Evolutionary conservation across 495 filamentous ascomycete species (phyloP), one percentile per base, ranked within the genome.

Genomic region (Penicillium parvum): DNA sequence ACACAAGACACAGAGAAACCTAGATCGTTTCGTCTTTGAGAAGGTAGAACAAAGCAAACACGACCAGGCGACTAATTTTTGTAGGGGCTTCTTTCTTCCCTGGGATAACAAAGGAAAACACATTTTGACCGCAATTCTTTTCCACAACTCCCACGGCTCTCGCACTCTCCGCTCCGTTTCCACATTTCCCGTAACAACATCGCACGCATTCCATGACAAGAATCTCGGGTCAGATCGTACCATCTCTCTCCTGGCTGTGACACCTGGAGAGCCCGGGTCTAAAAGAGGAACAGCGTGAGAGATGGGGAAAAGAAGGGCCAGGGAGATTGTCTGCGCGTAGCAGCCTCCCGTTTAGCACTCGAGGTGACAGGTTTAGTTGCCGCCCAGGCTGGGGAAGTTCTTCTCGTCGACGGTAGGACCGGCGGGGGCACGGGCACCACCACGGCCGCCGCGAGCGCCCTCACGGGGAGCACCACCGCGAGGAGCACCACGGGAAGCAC

Each of bases 311-410:
- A 32, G 39, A 33, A 45, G 14, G 29, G 15, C 20, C 41, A 44
- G 41, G 41, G 25, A 44, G 21, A 27, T 27, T 30, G 19, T 41
- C 38, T 41, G 38, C 38, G 38, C n/a, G n/a, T n/a, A n/a, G n/a
- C n/a, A n/a, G n/a, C n/a, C n/a, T n/a, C n/a, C n/a, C n/a, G n/a
- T n/a, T n/a, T n/a, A n/a, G 9, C 12, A 9, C 1, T 9, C n/a
- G 10, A 23, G 18, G 7, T 37, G 19, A 44, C 7, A 8, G 11
- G 44, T 60, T 71, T 71, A 71, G 59, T 70, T 68, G 47, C 53
- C 61, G 49, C 69, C 69, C 48, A 73, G 65, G 61, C 59, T 68
- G 57, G 69, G 69, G 63, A 73, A 73, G 68, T 73, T 73, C 65
- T 71, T 70, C 60, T 73, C 69, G 54, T 73, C 69, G 49, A 71